phyloP scores from a whole-genome alignment of 1,284 basidiomycete species.

The Apiotrichum sp. region DNA sequence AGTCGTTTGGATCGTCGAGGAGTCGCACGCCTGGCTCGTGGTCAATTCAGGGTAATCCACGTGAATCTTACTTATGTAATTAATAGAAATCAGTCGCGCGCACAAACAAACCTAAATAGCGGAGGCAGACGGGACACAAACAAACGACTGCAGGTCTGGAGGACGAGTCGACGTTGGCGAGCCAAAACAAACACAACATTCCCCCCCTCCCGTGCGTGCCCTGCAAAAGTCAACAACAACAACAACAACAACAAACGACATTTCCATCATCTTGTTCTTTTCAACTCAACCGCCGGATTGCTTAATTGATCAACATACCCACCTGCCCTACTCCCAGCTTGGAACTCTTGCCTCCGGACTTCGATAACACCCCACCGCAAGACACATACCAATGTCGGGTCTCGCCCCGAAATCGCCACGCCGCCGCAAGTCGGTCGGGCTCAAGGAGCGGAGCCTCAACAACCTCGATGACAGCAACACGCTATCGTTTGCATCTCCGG shows the following conservation, averaged over 20 bases:
- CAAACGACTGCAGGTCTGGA: not conserved
- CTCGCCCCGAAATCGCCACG: constrained; percentile 17
- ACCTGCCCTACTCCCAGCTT: too few relatives aligned
- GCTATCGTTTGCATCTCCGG: constrained; percentile 14
- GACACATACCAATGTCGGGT: not conserved
- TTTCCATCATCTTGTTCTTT: not conserved
- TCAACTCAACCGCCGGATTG: not conserved
- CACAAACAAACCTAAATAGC: not conserved
- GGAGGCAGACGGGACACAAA: constrained; percentile 7
- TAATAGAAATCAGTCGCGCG: constrained; percentile 7
- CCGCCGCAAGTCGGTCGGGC: constrained; percentile 25
- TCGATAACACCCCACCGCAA: not conserved
- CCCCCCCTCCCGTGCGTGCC: too few relatives aligned
- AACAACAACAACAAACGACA: not conserved
- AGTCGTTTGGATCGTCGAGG: too few relatives aligned
- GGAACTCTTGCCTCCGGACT: too few relatives aligned
- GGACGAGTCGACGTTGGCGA: not conserved
- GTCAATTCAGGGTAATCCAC: too few relatives aligned
- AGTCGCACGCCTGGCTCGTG: too few relatives aligned
- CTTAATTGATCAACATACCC: not conserved
- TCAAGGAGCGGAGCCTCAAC: constrained; percentile 29
- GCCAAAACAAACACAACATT: not conserved
- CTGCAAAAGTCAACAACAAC: too few relatives aligned
- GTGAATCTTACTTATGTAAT: not conserved
- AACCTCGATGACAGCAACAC: constrained; percentile 17